Conservation (phyloP, 2,329 filamentous ascomycete genomes). For the Incumbomyces lentus region DNA sequence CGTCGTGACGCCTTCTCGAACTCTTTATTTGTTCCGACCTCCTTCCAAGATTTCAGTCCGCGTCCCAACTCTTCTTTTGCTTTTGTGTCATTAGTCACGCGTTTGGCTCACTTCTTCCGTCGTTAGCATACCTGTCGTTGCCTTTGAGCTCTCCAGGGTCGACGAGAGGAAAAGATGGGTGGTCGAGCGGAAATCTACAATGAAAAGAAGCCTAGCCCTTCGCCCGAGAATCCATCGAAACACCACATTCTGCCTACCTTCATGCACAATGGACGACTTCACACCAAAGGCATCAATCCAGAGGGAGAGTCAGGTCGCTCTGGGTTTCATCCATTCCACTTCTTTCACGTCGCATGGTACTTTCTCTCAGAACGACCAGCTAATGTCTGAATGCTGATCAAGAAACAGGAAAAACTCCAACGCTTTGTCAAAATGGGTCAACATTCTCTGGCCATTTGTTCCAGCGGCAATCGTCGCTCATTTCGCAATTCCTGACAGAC, state of each 20-base stretch:
- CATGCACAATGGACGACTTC: slow-evolving; percentile 24
- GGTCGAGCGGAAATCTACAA: not conserved
- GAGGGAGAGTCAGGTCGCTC: slow-evolving; percentile 59
- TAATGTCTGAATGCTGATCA: too few relatives aligned
- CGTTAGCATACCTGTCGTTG: too few relatives aligned
- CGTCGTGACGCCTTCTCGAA: too few relatives aligned
- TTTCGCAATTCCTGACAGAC: slow-evolving; percentile 44
- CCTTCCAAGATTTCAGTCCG: too few relatives aligned
- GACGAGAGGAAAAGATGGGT: not conserved
- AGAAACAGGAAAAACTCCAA: slow-evolving; percentile 34
- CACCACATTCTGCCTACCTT: slow-evolving; percentile 17
- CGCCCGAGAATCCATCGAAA: slow-evolving; percentile 10
- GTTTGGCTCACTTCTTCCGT: too few relatives aligned
- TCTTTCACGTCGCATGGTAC: slow-evolving; percentile 52
- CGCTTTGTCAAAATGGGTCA: slow-evolving; percentile 53
- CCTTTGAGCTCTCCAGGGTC: not conserved
- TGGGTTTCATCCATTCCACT: slow-evolving; percentile 54
- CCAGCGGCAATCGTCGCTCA: slow-evolving; percentile 59
- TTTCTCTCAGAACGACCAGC: too few relatives aligned
- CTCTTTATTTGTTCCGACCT: too few relatives aligned
- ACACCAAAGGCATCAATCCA: slow-evolving; percentile 30
- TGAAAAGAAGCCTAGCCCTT: slow-evolving; percentile 1
- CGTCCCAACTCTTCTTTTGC: too few relatives aligned
- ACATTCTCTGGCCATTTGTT: slow-evolving; percentile 65
- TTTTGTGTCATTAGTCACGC: too few relatives aligned